A percentile compares a stretch with the other conserved stretches of the same genome.
These are phyloP conservation scores for Thermomucor indicae-seudaticae DNA, from an alignment of 371 early-diverging fungal genomes.

Conservation along the genomic window DNA sequence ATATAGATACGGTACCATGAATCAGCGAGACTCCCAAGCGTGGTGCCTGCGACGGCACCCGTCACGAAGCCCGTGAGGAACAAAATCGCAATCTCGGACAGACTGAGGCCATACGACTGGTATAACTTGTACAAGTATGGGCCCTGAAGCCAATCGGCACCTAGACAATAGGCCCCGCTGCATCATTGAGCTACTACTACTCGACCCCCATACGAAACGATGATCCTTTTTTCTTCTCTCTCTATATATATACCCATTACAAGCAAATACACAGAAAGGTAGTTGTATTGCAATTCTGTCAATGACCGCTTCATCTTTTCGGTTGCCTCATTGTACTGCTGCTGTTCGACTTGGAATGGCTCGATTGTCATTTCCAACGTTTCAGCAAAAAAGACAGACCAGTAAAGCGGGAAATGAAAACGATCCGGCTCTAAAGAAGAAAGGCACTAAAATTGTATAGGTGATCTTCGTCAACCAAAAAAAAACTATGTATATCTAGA, in stretches of 20 bases:
- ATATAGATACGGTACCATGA: conserved; percentile 46
- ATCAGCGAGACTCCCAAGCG: conserved; percentile 71
- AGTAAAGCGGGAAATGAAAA: too few species aligned
- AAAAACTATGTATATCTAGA: too few species aligned
- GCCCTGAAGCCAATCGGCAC: conserved; percentile 74
- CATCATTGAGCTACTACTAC: not conserved
- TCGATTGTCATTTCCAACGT: too few species aligned
- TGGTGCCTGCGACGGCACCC: conserved; percentile 70
- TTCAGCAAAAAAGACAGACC: too few species aligned
- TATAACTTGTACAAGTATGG: conserved; percentile 75
- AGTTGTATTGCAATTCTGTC: conserved; percentile 32
- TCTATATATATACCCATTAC: conserved; percentile 50
- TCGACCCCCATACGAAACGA: not conserved
- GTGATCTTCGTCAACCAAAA: too few species aligned
- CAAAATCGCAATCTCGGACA: conserved; percentile 62
- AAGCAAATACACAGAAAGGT: conserved; percentile 58
- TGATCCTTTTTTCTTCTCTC: too few species aligned
- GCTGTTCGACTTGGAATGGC: too few species aligned
- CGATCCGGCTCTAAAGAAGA: too few species aligned
- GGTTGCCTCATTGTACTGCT: too few species aligned
- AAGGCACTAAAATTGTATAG: too few species aligned
- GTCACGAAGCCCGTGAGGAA: conserved; percentile 74
- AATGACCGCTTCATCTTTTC: too few species aligned
- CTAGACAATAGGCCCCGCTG: conserved; percentile 14
- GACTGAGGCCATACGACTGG: conserved; percentile 51